These are phyloP conservation scores for Fraxinus ornus DNA, from an alignment of 305 asterid species.

Conservation along the genomic window DNA sequence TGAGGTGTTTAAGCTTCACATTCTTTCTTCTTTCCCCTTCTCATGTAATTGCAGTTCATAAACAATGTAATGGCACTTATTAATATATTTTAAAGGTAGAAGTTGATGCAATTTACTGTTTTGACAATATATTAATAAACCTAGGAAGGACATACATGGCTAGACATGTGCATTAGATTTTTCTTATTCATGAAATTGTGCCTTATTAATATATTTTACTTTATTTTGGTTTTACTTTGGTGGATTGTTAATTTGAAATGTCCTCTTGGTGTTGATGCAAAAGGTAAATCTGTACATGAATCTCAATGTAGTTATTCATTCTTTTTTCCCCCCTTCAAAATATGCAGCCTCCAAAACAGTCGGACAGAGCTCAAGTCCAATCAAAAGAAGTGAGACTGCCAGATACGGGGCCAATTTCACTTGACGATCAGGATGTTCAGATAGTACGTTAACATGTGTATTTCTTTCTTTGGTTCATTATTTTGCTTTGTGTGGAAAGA, in stretches of 20 bases:
- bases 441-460: constrained; percentile 53
- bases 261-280: background rate
- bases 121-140: background rate
- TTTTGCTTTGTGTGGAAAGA: background rate
- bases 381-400: constrained; percentile 81
- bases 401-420: constrained; percentile 68
- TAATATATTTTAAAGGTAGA: background rate
- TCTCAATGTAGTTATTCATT: constrained; percentile 3
- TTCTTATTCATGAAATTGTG: background rate
- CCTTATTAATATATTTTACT: background rate
- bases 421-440: constrained; percentile 87
- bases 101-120: background rate
- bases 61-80: background rate
- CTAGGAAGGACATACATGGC: background rate
- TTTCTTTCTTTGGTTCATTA: constrained; percentile 11
- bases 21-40: background rate
- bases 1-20: background rate
- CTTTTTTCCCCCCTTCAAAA: background rate
- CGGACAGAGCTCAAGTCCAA: constrained; percentile 87
- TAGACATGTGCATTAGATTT: background rate
- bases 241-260: background rate
- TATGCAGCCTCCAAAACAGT: constrained; percentile 70
- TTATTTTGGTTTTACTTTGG: background rate
- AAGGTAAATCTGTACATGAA: background rate
- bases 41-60: background rate